Conservation (phyloP, 805 yeast species). For the Cyberlindnera sargentensis region DNA sequence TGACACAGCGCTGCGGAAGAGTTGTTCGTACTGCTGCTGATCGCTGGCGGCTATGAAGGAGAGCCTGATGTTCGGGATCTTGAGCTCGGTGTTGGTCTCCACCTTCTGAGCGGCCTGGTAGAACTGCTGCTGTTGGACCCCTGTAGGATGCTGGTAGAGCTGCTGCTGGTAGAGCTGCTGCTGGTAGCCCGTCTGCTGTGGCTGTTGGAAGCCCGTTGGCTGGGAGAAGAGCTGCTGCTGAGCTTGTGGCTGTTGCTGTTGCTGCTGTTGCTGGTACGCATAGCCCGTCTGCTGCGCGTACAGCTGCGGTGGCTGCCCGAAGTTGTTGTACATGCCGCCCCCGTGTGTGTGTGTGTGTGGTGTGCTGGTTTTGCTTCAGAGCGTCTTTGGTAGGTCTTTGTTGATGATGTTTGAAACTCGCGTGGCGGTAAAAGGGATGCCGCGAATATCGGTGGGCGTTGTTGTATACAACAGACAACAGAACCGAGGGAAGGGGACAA, state of each 20-base stretch:
- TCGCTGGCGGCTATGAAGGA: slow-evolving; percentile 81
- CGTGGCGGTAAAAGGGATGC: not conserved
- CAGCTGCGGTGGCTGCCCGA: slow-evolving; percentile 3
- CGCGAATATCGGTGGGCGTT: not conserved
- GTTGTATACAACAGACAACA: no score
- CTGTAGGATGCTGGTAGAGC: slow-evolving; percentile 3
- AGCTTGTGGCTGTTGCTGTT: slow-evolving; percentile 13
- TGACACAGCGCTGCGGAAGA: slow-evolving; percentile 74
- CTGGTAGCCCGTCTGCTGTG: slow-evolving; percentile 23
- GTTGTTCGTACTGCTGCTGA: slow-evolving; percentile 78
- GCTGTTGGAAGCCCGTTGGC: slow-evolving; percentile 22
- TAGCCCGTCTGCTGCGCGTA: slow-evolving; percentile 10
- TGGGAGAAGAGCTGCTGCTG: slow-evolving; percentile 6
- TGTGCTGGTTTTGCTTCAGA: not conserved
- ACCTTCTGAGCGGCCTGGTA: slow-evolving; percentile 22
- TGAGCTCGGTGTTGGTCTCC: slow-evolving; percentile 48
- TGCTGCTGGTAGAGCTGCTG: slow-evolving; percentile 8
- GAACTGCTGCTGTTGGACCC: slow-evolving; percentile 25
- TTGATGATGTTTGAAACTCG: not conserved
- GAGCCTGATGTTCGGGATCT: slow-evolving; percentile 69
- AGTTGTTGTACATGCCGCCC: slow-evolving; percentile 8
- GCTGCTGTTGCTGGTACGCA: slow-evolving; percentile 8
- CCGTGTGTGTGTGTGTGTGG: no score
- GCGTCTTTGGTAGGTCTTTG: not conserved
- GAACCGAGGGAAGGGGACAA: no score